These are phyloP conservation scores for Ceratocystis harringtonii DNA, from an alignment of 2,329 filamentous ascomycete species.

Conservation along the genomic window DNA sequence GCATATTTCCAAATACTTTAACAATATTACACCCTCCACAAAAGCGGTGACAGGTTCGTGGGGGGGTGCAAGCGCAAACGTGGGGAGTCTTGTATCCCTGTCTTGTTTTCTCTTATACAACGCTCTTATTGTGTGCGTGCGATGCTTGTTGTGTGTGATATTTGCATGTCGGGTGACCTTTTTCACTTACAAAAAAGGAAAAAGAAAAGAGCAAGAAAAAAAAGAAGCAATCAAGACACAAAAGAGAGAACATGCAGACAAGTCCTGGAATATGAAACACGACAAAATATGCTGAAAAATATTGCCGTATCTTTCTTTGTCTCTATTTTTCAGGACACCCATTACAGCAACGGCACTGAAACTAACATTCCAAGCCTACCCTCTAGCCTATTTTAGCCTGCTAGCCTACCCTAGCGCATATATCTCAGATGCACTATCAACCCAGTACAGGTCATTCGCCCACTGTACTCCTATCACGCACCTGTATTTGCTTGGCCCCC, in stretches of 20 bases:
- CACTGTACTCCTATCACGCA: neutral
- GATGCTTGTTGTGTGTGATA: neutral
- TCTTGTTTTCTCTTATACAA: neutral
- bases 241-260: neutral
- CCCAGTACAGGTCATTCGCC: neutral
- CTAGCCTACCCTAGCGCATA: neutral
- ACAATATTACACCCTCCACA: constrained; percentile 1
- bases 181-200: neutral
- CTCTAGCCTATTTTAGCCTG: neutral
- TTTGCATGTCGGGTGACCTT: constrained; percentile 1
- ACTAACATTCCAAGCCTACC: neutral
- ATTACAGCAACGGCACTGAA: no score
- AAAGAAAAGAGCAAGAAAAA: neutral
- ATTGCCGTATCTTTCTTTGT: no score
- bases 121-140: neutral
- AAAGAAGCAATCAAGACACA: neutral
- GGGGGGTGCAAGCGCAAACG: constrained; percentile 9
- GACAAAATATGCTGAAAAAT: neutral
- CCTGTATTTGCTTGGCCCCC: neutral
- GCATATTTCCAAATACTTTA: neutral
- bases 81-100: constrained; percentile 6
- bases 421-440: no score
- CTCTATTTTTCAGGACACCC: no score
- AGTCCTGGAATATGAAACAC: neutral
- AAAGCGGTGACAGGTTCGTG: constrained; percentile 11